Base-by-base conservation (phyloP, 192 early-diverging fungal genomes). In the Radiomyces spectabilis region DNA sequence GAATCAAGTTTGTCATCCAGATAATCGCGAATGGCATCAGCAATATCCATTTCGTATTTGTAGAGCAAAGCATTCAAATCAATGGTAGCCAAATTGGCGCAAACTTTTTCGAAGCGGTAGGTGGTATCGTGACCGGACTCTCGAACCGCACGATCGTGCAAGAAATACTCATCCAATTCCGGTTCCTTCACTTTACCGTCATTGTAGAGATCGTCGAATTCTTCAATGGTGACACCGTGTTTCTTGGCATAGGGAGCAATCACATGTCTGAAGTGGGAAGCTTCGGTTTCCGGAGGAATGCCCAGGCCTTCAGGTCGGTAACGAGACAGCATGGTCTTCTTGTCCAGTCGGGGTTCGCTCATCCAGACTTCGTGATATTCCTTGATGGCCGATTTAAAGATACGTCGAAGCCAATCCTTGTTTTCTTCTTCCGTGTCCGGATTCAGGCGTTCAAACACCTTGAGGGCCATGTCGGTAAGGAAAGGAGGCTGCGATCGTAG, bases 241-340 rank as follows among this genome's bases (percentile, higher is more conserved):
- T 68, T 70, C 24, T 76, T 58, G 16, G 92, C 89, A 69, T 75
- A 94, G 1, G 91, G 91, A 63, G 81, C 76, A 40, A 94, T 74
- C 4, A 86, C 81, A 62, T 92, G 87, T 66, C 87, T 82, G 66
- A 91, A 91, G 55, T 91, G 89, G 24, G 83, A 80, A 29, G 82
- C 77, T 72, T 98, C 95, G 0, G 95, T 98, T 75, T 98, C 95
- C 0, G 95, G 95, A 41, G 95, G 95, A 74, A 98, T 90, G n/a
- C 95, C 92, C 22, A 88, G 65, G 15, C 95, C 92, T 34, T 89
- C 88, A 15, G 92, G 82, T 51, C 87, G 79, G 66, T 82, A 98
- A 60, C 87, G 85, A 43, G 79, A 81, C 29, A 98, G 69, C 5
- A 91, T 92, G 0, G 85, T 84, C 16, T 53, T 62, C 8, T 58